Conservation (phyloP, 1,284 basidiomycete genomes). For the Trametes sp. region DNA sequence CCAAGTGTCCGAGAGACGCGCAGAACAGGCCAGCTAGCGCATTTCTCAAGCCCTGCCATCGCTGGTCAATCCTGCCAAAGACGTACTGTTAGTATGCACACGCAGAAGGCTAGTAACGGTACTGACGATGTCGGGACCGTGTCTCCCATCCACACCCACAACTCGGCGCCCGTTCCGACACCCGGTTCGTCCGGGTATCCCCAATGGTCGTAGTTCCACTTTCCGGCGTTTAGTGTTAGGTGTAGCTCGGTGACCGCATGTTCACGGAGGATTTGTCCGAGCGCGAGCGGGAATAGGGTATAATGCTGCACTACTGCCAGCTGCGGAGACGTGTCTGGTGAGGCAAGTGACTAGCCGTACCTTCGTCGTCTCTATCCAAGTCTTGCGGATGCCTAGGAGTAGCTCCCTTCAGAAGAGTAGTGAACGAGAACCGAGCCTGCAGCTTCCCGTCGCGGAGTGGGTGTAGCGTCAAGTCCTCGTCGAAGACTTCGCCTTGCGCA, state of each 20-base stretch:
- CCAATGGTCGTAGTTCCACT: slow-evolving; percentile 91
- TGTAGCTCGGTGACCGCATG: slow-evolving; percentile 89
- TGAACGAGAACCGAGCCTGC: slow-evolving; percentile 85
- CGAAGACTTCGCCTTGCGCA: slow-evolving; percentile 53
- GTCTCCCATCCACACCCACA: slow-evolving; percentile 89
- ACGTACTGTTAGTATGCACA: background rate
- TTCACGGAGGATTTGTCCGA: slow-evolving; percentile 87
- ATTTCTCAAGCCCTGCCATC: slow-evolving; percentile 89
- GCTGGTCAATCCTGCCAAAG: slow-evolving; percentile 64
- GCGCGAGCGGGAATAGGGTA: slow-evolving; percentile 82
- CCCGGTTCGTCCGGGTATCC: slow-evolving; percentile 80
- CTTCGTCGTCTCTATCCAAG: slow-evolving; percentile 57
- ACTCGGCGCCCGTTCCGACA: slow-evolving; percentile 86
- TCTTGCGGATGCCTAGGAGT: slow-evolving; percentile 61
- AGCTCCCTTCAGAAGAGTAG: slow-evolving; percentile 63
- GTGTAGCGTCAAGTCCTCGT: slow-evolving; percentile 77
- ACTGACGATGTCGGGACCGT: slow-evolving; percentile 59
- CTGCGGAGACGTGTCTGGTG: background rate
- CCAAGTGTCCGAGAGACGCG: slow-evolving; percentile 84
- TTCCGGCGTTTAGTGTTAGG: slow-evolving; percentile 87
- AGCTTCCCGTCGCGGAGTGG: slow-evolving; percentile 88
- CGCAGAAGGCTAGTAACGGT: background rate
- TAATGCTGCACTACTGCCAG: slow-evolving; percentile 74
- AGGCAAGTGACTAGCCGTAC: slow-evolving; percentile 45
- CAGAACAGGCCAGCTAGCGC: slow-evolving; percentile 94